Evolutionary conservation across 805 yeast genomes (phyloP), one percentile per base, ranked within the genome.

Genomic region (Nakazawaea anatomiae): DNA sequence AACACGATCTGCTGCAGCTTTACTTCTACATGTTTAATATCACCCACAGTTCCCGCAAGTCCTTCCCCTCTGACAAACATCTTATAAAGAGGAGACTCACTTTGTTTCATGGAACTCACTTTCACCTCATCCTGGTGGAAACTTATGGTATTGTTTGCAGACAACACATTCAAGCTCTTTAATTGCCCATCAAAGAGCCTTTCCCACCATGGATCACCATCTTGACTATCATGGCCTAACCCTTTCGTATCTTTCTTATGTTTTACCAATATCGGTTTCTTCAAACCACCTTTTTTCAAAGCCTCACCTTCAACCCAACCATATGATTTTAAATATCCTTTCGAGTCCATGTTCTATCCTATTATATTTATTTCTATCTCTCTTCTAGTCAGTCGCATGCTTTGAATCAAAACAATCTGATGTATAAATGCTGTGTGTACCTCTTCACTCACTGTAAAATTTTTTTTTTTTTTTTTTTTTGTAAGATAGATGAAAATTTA

Each of bases 271-370:
- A 92, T 82, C 0, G 99, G 98, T 58, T 82, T 88, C 59, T 77
- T 82, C 48, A 92, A 66, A 0, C 97, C 95, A 3, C 96, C 97
- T 43, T 75, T 66, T 55, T 76, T 80, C 36, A 92, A 70, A 0
- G 96, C 95, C 57, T 89, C 88, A 1, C 99, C 99, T 57, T 89
- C 92, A 50, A 74, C 74, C 99, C 99, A 92, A 18, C 98, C 98
- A 60, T 78, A 89, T 1, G 87, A 79, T 60, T 77, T 71, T 55
- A 92, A 69, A 63, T 92, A 94, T 49, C 69, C 76, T 48, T 76
- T 76, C 39, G 96, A 82, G 65, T 94, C 82, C 96, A 91, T 90
- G n/a, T 11, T 28, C 30, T 14, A 39, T 38, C 11, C 9, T 18
- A 10, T 35, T 4, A 6, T 12, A n/a, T 38, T n/a, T 38, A 34